Evolutionary conservation across 192 early-diverging fungal species (phyloP).

Genomic region (Fimicolochytrium jonesii): DNA sequence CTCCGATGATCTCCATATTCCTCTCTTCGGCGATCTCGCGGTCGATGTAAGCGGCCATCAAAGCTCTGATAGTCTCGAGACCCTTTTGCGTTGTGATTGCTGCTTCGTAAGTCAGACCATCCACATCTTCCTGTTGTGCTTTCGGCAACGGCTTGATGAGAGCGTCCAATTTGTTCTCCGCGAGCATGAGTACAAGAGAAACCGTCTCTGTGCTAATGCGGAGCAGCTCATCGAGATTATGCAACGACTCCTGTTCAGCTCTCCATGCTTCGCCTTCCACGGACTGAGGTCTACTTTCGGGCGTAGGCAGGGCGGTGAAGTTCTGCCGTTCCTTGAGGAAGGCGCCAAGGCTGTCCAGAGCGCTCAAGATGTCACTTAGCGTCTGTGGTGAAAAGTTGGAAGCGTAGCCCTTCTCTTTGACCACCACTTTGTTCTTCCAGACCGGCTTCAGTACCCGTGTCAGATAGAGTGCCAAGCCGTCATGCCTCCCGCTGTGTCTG

Average conservation of each 20-base stretch:
- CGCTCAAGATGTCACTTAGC: conserved; percentile 43
- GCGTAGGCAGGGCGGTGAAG: conserved; percentile 26
- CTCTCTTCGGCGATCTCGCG: conserved; percentile 42
- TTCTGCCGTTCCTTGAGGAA: conserved; percentile 33
- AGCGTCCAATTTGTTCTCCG: conserved; percentile 55
- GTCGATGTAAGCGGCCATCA: conserved; percentile 66
- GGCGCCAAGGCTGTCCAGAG: conserved; percentile 47
- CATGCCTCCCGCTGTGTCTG: conserved; percentile 64
- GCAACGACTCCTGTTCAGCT: conserved; percentile 55
- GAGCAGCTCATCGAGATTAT: conserved; percentile 53
- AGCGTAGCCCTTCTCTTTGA: background rate
- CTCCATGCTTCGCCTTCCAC: conserved; percentile 52
- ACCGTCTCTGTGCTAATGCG: conserved; percentile 59
- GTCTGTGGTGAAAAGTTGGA: conserved; percentile 38
- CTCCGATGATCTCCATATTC: conserved; percentile 49
- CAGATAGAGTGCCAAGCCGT: conserved; percentile 74
- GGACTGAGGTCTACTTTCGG: conserved; percentile 36
- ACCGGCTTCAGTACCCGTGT: conserved; percentile 66
- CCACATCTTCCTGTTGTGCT: conserved; percentile 42
- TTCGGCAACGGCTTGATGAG: conserved; percentile 34
- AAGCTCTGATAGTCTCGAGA: conserved; percentile 50
- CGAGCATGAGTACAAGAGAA: conserved; percentile 60
- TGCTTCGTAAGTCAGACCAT: conserved; percentile 52
- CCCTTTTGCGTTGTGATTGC: conserved; percentile 50
- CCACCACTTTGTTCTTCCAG: conserved; percentile 53